Base-by-base conservation (phyloP, 2,329 filamentous ascomycete species). In the Fusarium succisae region DNA sequence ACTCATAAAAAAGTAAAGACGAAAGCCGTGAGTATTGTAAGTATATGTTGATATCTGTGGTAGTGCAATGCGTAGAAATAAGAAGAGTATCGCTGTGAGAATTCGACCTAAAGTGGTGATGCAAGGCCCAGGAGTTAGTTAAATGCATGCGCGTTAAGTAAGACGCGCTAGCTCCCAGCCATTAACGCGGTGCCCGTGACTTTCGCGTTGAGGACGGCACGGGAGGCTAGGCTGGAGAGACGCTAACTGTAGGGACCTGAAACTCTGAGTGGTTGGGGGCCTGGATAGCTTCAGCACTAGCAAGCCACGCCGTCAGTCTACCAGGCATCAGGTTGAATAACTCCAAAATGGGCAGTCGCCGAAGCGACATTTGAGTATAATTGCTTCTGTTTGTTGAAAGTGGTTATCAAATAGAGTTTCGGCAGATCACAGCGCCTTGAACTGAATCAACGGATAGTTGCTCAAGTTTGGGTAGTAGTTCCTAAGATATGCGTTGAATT, bases 121-220 rank as follows among this genome's bases (percentile, higher is more conserved):
- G 69, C 66, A 72, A 66, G 73, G 50, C 50, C 61, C 47, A 69
- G 66, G 59, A 61, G 70, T 69, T 65, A 55, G 61, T 57, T 61
- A 47, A 43, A 55, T 62, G 65, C 51, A 39, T 28, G 58, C 73
- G 76, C 74, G 75, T 70, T 65, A 35, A 66, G 51, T 64, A 64
- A 51, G 70, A 76, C 77, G 77, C 77, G 77, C 56, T 66, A 50
- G 62, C 32, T 56, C 26, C 41, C 53, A 70, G 57, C 64, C 62
- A 70, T 76, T 73, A 69, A 77, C 73, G 70, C 74, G 73, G 54
- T 63, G 48, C 69, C 69, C 60, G 74, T 77, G 74, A 71, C 66
- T 76, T 70, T 76, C 74, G 76, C 59, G 76, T 75, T 60, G 20
- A 54, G 51, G 53, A 60, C n/a, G 32, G 32, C 32, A 35, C 32